Conservation (phyloP, 2,329 filamentous ascomycete species). For the Penicillium sp. region DNA sequence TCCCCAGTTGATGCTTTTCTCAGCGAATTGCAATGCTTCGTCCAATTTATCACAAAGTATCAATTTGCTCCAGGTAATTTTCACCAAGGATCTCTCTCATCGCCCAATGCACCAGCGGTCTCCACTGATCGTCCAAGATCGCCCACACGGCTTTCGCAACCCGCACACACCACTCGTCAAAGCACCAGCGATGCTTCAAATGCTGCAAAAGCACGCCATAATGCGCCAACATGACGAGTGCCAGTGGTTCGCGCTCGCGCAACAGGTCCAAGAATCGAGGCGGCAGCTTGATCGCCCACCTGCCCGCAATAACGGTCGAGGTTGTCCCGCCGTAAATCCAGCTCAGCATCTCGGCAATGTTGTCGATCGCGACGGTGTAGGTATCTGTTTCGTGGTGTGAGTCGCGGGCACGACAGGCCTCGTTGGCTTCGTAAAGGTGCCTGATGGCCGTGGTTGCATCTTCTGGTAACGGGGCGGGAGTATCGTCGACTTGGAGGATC, state of each 20-base stretch:
- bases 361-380: slow-evolving; percentile 27
- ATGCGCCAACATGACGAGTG: slow-evolving; percentile 61
- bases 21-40: too few relatives aligned
- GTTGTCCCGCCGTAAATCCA: slow-evolving; percentile 46
- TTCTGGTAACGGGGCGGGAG: slow-evolving; percentile 20
- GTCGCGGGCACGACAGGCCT: slow-evolving; percentile 19
- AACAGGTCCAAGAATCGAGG: slow-evolving; percentile 37
- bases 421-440: slow-evolving; percentile 29
- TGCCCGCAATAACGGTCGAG: slow-evolving; percentile 47
- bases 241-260: slow-evolving; percentile 37
- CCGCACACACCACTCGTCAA: slow-evolving; percentile 63
- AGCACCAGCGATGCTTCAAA: slow-evolving; percentile 63
- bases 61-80: slow-evolving; percentile 18
- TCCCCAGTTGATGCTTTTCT: too few relatives aligned
- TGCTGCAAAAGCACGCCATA: slow-evolving; percentile 59
- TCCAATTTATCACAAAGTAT: neutral
- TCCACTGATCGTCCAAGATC: slow-evolving; percentile 32
- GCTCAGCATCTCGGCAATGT: slow-evolving; percentile 28
- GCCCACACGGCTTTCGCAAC: slow-evolving; percentile 62
- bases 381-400: slow-evolving; percentile 23
- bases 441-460: slow-evolving; percentile 20
- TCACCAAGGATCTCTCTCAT: slow-evolving; percentile 32
- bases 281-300: slow-evolving; percentile 39
- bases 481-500: slow-evolving; percentile 27
- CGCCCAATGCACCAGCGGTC: slow-evolving; percentile 29